These are phyloP conservation scores for Piromyces finnis DNA, from an alignment of 192 early-diverging fungal species.

Conservation along the genomic window DNA sequence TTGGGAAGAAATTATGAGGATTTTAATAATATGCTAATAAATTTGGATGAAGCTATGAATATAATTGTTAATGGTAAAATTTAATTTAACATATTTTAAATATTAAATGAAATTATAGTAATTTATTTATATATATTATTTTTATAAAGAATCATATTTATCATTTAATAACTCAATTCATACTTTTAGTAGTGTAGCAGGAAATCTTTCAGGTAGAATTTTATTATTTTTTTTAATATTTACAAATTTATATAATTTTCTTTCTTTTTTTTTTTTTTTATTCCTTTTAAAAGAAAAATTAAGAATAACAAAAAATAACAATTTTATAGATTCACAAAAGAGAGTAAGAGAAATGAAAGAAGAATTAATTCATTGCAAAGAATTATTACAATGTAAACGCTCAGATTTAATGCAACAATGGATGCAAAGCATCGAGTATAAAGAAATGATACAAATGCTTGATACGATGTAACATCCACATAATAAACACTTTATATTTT, in stretches of 20 bases:
- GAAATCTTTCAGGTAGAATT: conserved; percentile 21
- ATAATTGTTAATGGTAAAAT: conserved; percentile 39
- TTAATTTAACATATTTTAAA: too few species aligned
- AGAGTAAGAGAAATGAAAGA: conserved; percentile 16
- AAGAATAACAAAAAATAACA: too few species aligned
- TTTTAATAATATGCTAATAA: conserved; percentile 17
- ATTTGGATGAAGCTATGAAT: conserved; percentile 32
- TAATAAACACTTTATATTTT: too few species aligned
- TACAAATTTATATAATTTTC: too few species aligned
- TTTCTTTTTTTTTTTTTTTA: too few species aligned
- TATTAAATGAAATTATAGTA: too few species aligned
- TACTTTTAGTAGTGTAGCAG: conserved; percentile 31
- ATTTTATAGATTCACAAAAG: conserved; percentile 5
- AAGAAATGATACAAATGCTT: conserved; percentile 36
- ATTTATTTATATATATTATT: neutral
- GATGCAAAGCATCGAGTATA: conserved; percentile 33
- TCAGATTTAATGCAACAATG: conserved; percentile 42
- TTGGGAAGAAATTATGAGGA: conserved; percentile 21
- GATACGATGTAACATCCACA: conserved; percentile 15
- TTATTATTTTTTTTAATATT: too few species aligned
- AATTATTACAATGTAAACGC: conserved; percentile 26
- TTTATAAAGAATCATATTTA: conserved; percentile 29
- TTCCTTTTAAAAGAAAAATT: too few species aligned
- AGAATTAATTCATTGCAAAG: conserved; percentile 20
- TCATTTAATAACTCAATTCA: conserved; percentile 37